Evolutionary conservation across 169 alveolate genomes (phyloP), one percentile per base, ranked within the genome.

Genomic region (Besnoitia besnoiti): DNA sequence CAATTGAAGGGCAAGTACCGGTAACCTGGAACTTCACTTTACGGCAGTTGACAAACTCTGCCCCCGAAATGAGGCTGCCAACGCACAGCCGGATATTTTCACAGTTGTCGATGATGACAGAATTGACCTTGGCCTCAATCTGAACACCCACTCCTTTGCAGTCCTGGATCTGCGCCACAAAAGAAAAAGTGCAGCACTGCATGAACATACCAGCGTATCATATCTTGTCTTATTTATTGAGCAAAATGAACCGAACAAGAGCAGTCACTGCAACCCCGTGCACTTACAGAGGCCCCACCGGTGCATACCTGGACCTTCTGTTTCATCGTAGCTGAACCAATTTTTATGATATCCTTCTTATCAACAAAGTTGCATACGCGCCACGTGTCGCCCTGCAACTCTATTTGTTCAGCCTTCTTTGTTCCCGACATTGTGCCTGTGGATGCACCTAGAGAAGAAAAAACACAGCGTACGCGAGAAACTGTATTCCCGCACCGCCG

Each of bases 1-100:
- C 90, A 14, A 95, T 77, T 33, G 96, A 88, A 4, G 96, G 95
- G 39, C 95, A 92, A 16, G 85, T 73, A 27, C 96, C 96, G 19
- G 90, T 46, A 0, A 94, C 94, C 90, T 95, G 97, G 40, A 95
- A 62, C 90, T 95, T 94, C 33, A 93, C 50, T 85, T 94, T 95
- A 46, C 85, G 92, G 40, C 95, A 94, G 89, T 93, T 91, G 76
- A 95, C 95, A 24, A 94, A 91, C 80, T 95, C 97, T 5, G 94
- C 94, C 0, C 96, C 85, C 3, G 96, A 92, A 27, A 95, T 95
- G 85, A 95, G 42, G 59, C 90, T 90, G 39, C n/a, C 24, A 16
- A 90, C 93, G 89, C 93, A 90, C 49, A 90, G 85, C 30, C 93
- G 90, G 49, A 67, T 27, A 55, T 90, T 67, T 19, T 61, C 73